A percentile compares a stretch with the other conserved stretches of the same genome.
These are phyloP conservation scores for Rhizomucor miehei DNA, from an alignment of 371 early-diverging fungal species.

Conservation along the genomic window DNA sequence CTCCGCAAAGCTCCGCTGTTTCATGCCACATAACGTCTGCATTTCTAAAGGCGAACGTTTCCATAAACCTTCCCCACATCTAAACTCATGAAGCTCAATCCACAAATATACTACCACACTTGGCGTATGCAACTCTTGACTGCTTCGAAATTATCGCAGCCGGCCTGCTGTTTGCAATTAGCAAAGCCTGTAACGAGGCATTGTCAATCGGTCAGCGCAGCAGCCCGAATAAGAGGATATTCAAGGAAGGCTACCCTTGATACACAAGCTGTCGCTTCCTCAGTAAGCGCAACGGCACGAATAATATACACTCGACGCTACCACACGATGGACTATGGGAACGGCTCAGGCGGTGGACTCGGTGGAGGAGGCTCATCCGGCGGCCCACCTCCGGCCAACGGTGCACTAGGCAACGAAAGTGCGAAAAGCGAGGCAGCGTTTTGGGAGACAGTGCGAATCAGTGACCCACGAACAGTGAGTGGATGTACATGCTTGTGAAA, in stretches of 20 bases:
- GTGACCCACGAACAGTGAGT: slow-evolving; percentile 18
- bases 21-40: too few species aligned
- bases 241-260: background rate
- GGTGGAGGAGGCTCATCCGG: slow-evolving; percentile 1
- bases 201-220: background rate
- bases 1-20: too few species aligned
- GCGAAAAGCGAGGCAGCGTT: background rate
- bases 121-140: background rate
- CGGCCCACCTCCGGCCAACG: background rate
- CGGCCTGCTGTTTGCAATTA: background rate
- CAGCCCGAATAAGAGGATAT: background rate
- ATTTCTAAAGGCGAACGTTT: too few species aligned
- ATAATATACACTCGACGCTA: background rate
- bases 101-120: background rate
- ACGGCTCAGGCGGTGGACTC: too few species aligned
- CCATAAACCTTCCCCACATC: too few species aligned
- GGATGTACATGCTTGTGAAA: background rate
- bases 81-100: background rate
- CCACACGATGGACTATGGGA: background rate
- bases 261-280: background rate
- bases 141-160: too few species aligned
- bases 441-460: slow-evolving; percentile 8
- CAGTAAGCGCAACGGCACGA: background rate
- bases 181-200: background rate
- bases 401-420: too few species aligned